These are phyloP conservation scores for Gloeopeniophorella convolvens DNA, from an alignment of 768 basidiomycete genomes.

Conservation along the genomic window DNA sequence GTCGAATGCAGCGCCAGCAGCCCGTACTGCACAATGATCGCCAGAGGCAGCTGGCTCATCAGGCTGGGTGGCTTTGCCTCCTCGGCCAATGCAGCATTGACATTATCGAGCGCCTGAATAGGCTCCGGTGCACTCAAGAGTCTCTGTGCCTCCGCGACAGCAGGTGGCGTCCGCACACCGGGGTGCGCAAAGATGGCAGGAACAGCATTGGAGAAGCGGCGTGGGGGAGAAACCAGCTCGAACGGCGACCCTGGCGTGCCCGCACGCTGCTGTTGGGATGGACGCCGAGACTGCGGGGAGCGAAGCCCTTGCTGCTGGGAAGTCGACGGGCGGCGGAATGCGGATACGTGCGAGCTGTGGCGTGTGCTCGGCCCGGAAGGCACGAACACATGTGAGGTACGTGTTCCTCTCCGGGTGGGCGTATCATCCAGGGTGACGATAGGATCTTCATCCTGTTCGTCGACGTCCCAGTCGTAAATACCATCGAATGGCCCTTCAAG, in stretches of 20 bases:
- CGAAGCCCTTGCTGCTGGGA: slow-evolving; percentile 12
- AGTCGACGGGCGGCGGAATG: slow-evolving; percentile 20
- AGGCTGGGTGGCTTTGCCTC: slow-evolving; percentile 57
- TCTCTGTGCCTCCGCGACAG: slow-evolving; percentile 67
- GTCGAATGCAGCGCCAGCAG: slow-evolving; percentile 83
- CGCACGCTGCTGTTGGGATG: slow-evolving; percentile 20
- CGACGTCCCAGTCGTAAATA: slow-evolving; percentile 29
- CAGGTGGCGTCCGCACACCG: slow-evolving; percentile 73
- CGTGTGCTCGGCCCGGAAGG: slow-evolving; percentile 14
- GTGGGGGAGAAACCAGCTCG: slow-evolving; percentile 35
- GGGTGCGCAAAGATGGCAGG: slow-evolving; percentile 81
- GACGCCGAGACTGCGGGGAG: slow-evolving; percentile 12
- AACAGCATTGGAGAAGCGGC: slow-evolving; percentile 50
- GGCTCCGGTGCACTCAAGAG: slow-evolving; percentile 35
- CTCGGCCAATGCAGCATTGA: slow-evolving; percentile 33
- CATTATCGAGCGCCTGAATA: slow-evolving; percentile 31
- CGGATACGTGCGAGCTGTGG: slow-evolving; percentile 2
- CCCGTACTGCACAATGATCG: slow-evolving; percentile 88
- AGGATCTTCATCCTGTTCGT: slow-evolving; percentile 25
- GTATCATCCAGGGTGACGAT: not conserved
- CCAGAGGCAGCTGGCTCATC: slow-evolving; percentile 66
- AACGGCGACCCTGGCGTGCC: slow-evolving; percentile 17
- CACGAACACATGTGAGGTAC: not conserved
- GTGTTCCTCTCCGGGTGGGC: slow-evolving; percentile 3
- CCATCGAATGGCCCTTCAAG: slow-evolving; percentile 22